A percentile compares a stretch with the other conserved stretches of the same genome.
phyloP scores from a whole-genome alignment of 495 filamentous ascomycete genomes.

The Trichoderma orchidacearum region DNA sequence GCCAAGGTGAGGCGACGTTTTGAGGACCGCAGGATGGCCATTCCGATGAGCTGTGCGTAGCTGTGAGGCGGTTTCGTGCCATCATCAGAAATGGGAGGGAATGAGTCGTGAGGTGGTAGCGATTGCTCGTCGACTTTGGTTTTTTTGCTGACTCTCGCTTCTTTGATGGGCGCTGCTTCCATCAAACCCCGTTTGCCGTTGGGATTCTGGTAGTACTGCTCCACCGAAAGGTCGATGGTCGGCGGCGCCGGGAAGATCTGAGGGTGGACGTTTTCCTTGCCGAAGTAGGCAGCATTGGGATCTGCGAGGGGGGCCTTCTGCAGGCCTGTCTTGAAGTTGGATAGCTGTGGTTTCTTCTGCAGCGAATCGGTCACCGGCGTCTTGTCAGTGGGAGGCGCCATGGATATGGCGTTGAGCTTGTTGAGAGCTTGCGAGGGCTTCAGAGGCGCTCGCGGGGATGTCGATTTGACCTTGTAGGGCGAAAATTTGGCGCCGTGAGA shows the following conservation, averaged over 20 bases:
- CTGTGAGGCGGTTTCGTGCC: conserved; percentile 81
- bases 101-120: conserved; percentile 59
- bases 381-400: conserved; percentile 54
- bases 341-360: conserved; percentile 58
- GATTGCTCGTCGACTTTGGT: conserved; percentile 31
- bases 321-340: conserved; percentile 43
- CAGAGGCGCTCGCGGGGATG: conserved; percentile 27
- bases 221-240: conserved; percentile 34
- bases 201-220: conserved; percentile 43
- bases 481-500: conserved; percentile 40
- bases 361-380: conserved; percentile 72
- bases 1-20: conserved; percentile 74
- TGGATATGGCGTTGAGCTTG: conserved; percentile 46
- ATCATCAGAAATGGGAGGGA: conserved; percentile 73
- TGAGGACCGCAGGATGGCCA: conserved; percentile 85
- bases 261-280: conserved; percentile 55
- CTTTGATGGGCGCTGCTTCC: conserved; percentile 63
- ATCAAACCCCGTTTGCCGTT: conserved; percentile 53
- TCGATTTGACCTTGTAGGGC: conserved; percentile 33
- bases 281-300: conserved; percentile 25
- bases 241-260: conserved; percentile 36
- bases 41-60: conserved; percentile 91
- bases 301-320: conserved; percentile 32
- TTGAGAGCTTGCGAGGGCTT: conserved; percentile 24
- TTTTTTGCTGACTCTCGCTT: conserved; percentile 53